Evolutionary conservation across 2,329 filamentous ascomycete species (phyloP).

Genomic region (Cladorrhinum sp.): DNA sequence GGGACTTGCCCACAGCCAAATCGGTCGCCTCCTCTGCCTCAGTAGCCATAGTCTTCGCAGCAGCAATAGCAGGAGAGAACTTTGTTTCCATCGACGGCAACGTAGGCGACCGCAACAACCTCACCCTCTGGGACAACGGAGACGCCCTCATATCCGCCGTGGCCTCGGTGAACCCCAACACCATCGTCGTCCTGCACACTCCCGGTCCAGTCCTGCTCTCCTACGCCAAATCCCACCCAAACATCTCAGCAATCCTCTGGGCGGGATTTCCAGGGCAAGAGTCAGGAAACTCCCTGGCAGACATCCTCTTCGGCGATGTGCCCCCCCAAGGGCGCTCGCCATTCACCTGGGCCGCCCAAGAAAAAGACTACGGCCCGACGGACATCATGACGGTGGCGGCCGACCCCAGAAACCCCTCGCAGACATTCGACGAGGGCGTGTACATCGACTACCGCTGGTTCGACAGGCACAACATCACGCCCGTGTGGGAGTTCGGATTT

Average conservation of each 20-base stretch:
- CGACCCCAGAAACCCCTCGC: slow-evolving; percentile 53
- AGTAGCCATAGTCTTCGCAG: slow-evolving; percentile 79
- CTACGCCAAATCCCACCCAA: slow-evolving; percentile 56
- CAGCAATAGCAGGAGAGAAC: slow-evolving; percentile 78
- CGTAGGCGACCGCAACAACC: slow-evolving; percentile 73
- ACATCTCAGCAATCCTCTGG: slow-evolving; percentile 54
- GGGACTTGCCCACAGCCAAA: slow-evolving; percentile 50
- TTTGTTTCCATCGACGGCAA: slow-evolving; percentile 59
- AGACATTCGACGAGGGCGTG: slow-evolving; percentile 69
- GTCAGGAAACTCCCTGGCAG: slow-evolving; percentile 45
- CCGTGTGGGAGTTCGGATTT: slow-evolving; percentile 74
- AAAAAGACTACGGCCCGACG: slow-evolving; percentile 67
- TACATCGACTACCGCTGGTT: slow-evolving; percentile 79
- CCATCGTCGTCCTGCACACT: slow-evolving; percentile 53
- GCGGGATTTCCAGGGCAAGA: slow-evolving; percentile 56
- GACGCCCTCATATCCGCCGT: slow-evolving; percentile 70
- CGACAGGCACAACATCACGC: slow-evolving; percentile 58
- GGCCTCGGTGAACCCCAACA: slow-evolving; percentile 55
- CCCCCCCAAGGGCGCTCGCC: slow-evolving; percentile 69
- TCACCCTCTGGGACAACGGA: slow-evolving; percentile 72
- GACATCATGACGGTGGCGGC: slow-evolving; percentile 56
- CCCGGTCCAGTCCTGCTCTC: slow-evolving; percentile 62
- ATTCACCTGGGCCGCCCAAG: slow-evolving; percentile 72
- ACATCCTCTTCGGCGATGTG: slow-evolving; percentile 47
- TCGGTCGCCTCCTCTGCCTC: slow-evolving; percentile 58